Percentiles rank a stretch among this genome's conserved stretches.
phyloP scores from a whole-genome alignment of 176 grass and related monocot genomes.

The Carex myosuroides region DNA sequence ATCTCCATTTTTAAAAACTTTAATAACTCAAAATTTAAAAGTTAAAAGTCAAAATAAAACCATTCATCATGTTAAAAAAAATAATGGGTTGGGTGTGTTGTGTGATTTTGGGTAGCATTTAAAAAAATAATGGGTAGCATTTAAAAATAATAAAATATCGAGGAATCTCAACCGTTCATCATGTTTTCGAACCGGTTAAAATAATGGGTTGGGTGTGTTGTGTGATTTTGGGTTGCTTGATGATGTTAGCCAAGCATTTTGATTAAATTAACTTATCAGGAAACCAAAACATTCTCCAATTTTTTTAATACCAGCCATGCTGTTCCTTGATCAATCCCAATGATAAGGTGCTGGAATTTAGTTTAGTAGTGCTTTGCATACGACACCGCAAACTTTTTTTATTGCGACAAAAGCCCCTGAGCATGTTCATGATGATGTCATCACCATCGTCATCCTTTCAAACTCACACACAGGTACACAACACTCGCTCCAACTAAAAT shows the following conservation, averaged over 20 bases:
- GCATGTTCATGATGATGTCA: not conserved
- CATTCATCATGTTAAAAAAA: no score
- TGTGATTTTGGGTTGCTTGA: not conserved
- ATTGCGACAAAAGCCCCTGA: not conserved
- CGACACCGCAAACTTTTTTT: not conserved
- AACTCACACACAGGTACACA: not conserved
- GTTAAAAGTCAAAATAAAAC: no score
- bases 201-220: not conserved
- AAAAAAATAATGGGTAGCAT: no score
- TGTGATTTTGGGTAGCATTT: no score
- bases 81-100: no score
- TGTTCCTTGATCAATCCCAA: conserved; percentile 21
- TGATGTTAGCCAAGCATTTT: not conserved
- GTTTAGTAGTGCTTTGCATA: conserved; percentile 9
- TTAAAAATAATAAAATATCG: no score
- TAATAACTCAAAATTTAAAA: no score
- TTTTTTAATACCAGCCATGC: not conserved
- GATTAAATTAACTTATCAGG: not conserved
- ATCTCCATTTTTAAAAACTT: no score
- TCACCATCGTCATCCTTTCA: not conserved
- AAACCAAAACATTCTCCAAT: conserved; percentile 23
- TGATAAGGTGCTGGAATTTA: conserved; percentile 24
- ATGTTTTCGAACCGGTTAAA: no score
- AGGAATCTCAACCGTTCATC: not conserved
- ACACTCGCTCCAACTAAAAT: not conserved